Percentiles rank a stretch among this genome's conserved stretches.
Evolutionary conservation across 163 green algal species (phyloP).

Genomic region (Scenedesmus sp.): DNA sequence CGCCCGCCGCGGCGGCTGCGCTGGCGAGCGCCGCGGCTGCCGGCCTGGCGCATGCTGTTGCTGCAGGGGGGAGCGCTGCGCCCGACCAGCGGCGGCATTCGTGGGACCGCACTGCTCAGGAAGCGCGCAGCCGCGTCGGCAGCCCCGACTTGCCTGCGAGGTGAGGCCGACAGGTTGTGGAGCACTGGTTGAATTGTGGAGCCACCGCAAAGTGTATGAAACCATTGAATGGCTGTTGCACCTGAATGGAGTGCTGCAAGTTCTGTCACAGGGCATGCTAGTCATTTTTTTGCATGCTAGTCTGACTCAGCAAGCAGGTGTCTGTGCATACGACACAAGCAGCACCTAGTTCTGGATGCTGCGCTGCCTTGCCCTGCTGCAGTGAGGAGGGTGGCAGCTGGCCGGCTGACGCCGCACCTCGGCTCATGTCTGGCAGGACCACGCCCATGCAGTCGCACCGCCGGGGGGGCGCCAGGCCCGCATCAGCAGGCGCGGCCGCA

Average conservation of each 20-base stretch:
- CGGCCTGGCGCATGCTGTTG: neutral
- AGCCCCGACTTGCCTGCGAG: slow-evolving; percentile 3
- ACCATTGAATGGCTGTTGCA: neutral
- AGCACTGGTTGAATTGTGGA: too few relatives aligned
- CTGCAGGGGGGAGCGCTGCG: neutral
- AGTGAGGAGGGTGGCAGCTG: slow-evolving; percentile 27
- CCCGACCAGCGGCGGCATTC: slow-evolving; percentile 27
- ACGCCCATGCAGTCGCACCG: slow-evolving; percentile 6
- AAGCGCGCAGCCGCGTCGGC: neutral
- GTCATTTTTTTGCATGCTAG: neutral
- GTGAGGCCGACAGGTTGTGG: neutral
- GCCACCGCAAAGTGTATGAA: too few relatives aligned
- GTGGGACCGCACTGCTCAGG: neutral
- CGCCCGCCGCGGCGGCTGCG: slow-evolving; percentile 20
- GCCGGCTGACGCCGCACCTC: slow-evolving; percentile 5
- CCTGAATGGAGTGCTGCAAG: neutral
- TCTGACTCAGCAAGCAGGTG: neutral
- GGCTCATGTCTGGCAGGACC: slow-evolving; percentile 34
- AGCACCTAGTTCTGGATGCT: neutral
- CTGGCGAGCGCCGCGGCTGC: slow-evolving; percentile 31
- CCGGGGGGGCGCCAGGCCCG: neutral
- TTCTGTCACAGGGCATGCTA: neutral
- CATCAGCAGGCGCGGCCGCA: neutral
- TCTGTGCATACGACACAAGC: neutral
- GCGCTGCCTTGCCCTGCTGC: neutral